Evolutionary conservation across 2,329 filamentous ascomycete species (phyloP), one percentile per base, ranked within the genome.

Genomic region (Scedosporium minutisporum): DNA sequence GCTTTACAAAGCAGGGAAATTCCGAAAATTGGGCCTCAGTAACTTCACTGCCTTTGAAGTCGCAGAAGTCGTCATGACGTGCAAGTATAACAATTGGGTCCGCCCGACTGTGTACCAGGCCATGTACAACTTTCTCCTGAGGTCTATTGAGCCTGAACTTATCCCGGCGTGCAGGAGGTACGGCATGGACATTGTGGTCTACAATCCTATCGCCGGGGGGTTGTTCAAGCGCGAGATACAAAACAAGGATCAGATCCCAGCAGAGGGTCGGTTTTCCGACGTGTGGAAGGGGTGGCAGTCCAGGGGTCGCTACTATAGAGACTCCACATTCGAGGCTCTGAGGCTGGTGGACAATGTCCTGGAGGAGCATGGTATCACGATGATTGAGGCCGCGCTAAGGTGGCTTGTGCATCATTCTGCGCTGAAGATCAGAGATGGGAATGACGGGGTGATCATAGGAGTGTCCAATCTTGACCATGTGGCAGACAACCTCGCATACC

Each of bases 1-100:
- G 74, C 77, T 96, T 60, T 90, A 96, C 79, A 90, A 91, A 74
- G 84, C 89, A 63, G 91, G 91, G 64, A 95, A 93, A 72, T 96
- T 97, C 70, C 85, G 91, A 21, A 82, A 84, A 60, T 77, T 96
- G 10, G 92, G 91, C 1, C 76, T 97, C 64, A 89, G 85, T 68
- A 96, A 96, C 76, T 96, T 87, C 72, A 90, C 91, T 0, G 87
- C 91, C 0, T 95, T 88, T 71, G 92, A 96, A 72, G 89, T 96
- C 9, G 91, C 91, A 0, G 92, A 96, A 75, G 83, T 96, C 9
- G 88, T 88, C 63, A 83, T 91, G 73, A 87, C 86, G 44, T 93
- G 89, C 79, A 88, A 88, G 68, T 85, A 89, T 75, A 87, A 90
- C 69, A 84, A 84, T 65, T 96, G 90, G 90, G 89, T 96, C 16